Evolutionary conservation across 2,329 filamentous ascomycete species (phyloP).

Genomic region (Aspergillus hortae): DNA sequence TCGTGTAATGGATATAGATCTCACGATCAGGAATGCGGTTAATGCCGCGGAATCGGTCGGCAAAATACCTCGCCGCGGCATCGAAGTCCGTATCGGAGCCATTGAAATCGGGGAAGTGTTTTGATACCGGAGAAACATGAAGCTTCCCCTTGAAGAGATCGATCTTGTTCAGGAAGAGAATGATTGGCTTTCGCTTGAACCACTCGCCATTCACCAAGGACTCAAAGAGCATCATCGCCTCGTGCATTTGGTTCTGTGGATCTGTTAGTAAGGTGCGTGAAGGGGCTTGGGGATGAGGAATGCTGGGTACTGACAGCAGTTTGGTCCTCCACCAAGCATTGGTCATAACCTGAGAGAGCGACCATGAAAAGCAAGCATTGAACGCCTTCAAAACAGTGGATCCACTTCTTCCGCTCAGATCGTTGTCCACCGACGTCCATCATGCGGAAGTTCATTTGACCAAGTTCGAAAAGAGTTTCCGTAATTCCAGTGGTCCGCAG

Average conservation of each 20-base stretch:
- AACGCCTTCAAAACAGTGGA: constrained; percentile 93
- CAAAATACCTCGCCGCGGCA: constrained; percentile 74
- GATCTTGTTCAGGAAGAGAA: constrained; percentile 85
- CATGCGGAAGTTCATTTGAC: constrained; percentile 92
- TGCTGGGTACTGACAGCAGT: constrained; percentile 69
- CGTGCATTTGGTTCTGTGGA: constrained; percentile 86
- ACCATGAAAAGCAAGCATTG: constrained; percentile 90
- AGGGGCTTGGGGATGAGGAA: not conserved
- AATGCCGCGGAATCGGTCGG: constrained; percentile 73
- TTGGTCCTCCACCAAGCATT: constrained; percentile 93
- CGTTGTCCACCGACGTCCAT: constrained; percentile 91
- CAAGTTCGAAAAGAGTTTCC: constrained; percentile 88
- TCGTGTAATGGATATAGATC: constrained; percentile 58
- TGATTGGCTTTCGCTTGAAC: constrained; percentile 78
- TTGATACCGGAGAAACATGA: constrained; percentile 64
- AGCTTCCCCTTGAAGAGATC: constrained; percentile 80
- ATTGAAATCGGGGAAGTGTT: constrained; percentile 75
- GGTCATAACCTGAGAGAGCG: constrained; percentile 93
- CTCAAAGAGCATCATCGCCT: constrained; percentile 82
- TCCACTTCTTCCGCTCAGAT: constrained; percentile 96
- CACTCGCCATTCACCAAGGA: constrained; percentile 82
- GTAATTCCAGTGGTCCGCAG: constrained; percentile 93
- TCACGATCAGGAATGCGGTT: constrained; percentile 61
- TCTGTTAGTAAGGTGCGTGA: constrained; percentile 9
- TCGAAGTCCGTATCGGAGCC: constrained; percentile 69